Conservation (phyloP, 192 early-diverging fungal species). For the Dissophora ornata region DNA sequence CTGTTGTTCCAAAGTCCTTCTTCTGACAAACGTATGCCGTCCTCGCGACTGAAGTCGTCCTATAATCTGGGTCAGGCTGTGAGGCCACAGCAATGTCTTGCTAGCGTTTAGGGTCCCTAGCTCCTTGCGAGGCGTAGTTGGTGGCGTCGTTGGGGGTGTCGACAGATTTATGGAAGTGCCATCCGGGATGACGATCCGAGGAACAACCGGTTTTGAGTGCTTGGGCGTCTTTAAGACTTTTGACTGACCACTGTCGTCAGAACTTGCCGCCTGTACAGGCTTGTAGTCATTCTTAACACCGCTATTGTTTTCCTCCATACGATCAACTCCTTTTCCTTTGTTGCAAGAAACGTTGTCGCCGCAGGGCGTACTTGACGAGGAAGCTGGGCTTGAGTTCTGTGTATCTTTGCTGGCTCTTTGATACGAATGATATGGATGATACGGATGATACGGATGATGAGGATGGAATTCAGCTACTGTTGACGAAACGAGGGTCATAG, state of each 20-base stretch:
- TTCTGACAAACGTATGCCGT: not conserved
- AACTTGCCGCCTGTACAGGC: not conserved
- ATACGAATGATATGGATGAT: too few relatives aligned
- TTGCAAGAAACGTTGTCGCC: not conserved
- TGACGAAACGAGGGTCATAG: not conserved
- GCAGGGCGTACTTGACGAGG: not conserved
- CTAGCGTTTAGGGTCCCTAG: not conserved
- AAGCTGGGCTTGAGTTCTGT: not conserved
- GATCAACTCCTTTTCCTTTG: not conserved
- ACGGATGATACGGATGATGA: too few relatives aligned
- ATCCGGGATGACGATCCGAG: conserved; percentile 37
- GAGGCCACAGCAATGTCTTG: conserved; percentile 8
- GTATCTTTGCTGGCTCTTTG: conserved; percentile 2
- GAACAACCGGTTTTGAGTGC: conserved; percentile 11
- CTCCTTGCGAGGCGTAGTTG: conserved; percentile 1
- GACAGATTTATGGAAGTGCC: conserved; percentile 39
- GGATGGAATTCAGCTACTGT: not conserved
- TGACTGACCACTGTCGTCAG: not conserved
- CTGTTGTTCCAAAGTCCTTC: not conserved
- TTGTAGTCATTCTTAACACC: not conserved
- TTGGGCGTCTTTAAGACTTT: not conserved
- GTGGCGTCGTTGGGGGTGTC: conserved; percentile 24
- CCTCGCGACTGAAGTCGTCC: conserved; percentile 4
- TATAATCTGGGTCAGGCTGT: conserved; percentile 12
- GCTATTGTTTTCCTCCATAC: not conserved